Evolutionary conservation across 169 alveolate species (phyloP).

Genomic region (Neospora caninum): DNA sequence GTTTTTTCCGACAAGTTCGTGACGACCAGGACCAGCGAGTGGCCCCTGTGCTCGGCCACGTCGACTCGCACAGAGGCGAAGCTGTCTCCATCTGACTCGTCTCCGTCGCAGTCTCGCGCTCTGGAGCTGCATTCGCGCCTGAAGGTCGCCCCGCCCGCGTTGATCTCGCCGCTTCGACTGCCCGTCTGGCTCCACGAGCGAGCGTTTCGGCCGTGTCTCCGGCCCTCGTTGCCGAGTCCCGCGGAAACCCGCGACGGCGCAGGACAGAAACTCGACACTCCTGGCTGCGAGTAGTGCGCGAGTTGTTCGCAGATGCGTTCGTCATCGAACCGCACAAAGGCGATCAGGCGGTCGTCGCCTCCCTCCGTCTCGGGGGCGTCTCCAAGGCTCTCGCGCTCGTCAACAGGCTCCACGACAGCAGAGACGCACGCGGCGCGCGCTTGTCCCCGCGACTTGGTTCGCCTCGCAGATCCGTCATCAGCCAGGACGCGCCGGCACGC

Average conservation of each 20-base stretch:
- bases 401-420: neutral
- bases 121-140: too few species aligned
- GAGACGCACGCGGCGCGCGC: neutral
- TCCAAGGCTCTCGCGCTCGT: neutral
- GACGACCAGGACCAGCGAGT: neutral
- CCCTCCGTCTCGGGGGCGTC: neutral
- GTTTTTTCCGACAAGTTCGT: neutral
- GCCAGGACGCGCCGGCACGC: neutral
- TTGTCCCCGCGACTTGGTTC: neutral
- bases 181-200: neutral
- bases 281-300: neutral
- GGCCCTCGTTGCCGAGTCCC: too few species aligned
- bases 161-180: too few species aligned
- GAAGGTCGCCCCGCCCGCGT: too few species aligned
- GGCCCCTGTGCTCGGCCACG: neutral
- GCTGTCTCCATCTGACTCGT: too few species aligned
- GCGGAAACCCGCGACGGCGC: neutral
- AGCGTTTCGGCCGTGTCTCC: too few species aligned
- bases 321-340: conserved; percentile 21
- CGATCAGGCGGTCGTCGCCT: neutral
- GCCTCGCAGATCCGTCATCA: neutral
- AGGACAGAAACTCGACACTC: neutral
- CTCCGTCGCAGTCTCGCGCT: too few species aligned
- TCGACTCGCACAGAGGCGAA: too few species aligned
- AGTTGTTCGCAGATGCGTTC: neutral